Base-by-base conservation (phyloP, 805 yeast species). In the Saccharomycopsis sp. region DNA sequence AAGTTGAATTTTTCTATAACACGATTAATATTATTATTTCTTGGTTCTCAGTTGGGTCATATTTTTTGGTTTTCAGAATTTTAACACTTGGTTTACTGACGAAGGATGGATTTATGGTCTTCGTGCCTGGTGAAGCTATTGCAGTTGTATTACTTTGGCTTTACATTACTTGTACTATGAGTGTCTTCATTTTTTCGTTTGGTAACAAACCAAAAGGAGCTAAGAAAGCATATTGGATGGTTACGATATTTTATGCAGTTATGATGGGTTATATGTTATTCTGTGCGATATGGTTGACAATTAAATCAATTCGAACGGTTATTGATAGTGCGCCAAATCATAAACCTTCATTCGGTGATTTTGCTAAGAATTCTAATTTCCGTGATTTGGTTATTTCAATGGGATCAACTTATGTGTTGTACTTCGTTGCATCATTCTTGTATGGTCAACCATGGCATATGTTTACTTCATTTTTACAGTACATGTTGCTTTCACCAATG, bases 401-500 rank as follows among this genome's bases (percentile, higher is more conserved):
- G 17, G 63, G 68, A 4, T 75, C 82, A 3, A 78, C 85, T 0
- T 78, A 74, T 57, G 82, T 79, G 16, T 66, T 79, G 29, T 79
- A 77, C 61, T 72, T 77, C 53, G 57, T 77, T 32, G 74, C 81
- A 1, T 76, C 80, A 19, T 64, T 79, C 48, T 57, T 79, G 32
- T 78, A 77, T 57, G 65, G 77, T 51, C 82, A 78, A 53, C 82
- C 83, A 8, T 78, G 83, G 83, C 85, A 78, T 56, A 68, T 75
- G 68, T 63, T 76, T 54, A 74, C 77, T 20, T 72, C 79, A 28
- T 74, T 77, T 56, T 45, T 61, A 9, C 78, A 74, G 55, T 73
- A 73, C 54, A 65, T 72, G 50, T 64, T 73, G 55, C 61, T 73
- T 40, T 70, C 74, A 23, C 77, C 79, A 4, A 64, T 74, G n/a